Evolutionary conservation across 495 filamentous ascomycete genomes (phyloP), one percentile per base, ranked within the genome.

Genomic region (Xylaria telfairii): DNA sequence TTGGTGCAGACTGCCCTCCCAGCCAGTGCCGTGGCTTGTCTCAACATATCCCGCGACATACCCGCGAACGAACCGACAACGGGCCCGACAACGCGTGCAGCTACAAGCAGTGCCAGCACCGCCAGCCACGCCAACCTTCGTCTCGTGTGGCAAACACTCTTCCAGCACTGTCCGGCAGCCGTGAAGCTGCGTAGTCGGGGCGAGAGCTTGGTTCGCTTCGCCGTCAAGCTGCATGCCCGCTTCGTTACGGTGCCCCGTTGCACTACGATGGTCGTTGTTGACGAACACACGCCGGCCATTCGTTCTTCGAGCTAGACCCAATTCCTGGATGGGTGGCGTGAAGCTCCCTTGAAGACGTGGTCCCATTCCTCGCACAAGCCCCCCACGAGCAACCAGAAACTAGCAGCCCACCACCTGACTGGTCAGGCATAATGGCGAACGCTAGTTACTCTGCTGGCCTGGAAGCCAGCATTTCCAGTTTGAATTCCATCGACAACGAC

Each of bases 181-280:
- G 3, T 28, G 34, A 8, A 21, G n/a, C 21, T 28, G 3, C 19
- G 39, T 51, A n/a, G 37, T 54, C 32, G 30, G 57, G 30, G 24
- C 34, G 32, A 30, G 17, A 39, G 47, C 47, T 28, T 39, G 30
- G 64, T 21, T n/a, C 4, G 34, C 4, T 57, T 21, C 41, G 56
- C 28, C 54, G 49, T 59, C 65, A 15, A 73, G 73, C 74, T 72
- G 76, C 72, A 78, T 75, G 72, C 69, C 62, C 70, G 74, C 51
- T 53, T 75, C 51, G 19, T n/a, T 34, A 49, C 68, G 30, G 60
- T 71, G 70, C 63, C 72, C 73, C 21, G 59, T 41, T 62, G 37
- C 59, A 74, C 76, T 75, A 78, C 71, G 71, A 78, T 78, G 76
- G 73, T 78, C 74, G 71, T 67, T 74, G 60, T 72, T 69, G 70